Evolutionary conservation across 805 yeast genomes (phyloP), one percentile per base, ranked within the genome.

Genomic region (Hanseniaspora nectarophila): DNA sequence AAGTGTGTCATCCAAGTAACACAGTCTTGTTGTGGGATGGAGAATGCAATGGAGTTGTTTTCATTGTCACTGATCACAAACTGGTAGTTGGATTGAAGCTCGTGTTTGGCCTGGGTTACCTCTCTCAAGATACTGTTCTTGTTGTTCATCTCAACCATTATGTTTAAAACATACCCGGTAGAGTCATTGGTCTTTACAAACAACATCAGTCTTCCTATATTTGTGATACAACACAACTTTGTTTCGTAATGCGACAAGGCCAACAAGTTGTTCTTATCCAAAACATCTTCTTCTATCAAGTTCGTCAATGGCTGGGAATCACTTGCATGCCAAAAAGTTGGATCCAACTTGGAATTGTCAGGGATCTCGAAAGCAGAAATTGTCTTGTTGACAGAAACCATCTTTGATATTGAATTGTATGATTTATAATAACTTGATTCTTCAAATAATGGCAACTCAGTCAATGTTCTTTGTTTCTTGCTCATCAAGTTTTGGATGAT

Each of bases 131-230:
- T 73, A 16, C 78, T 67, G 13, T 76, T 75, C 0, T 77, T 70
- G 57, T 74, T 75, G 5, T 73, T 69, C 39, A 82, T 63, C 56
- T 72, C 73, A 33, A 84, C 70, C 54, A 81, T 87, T 16, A 73
- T 68, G 16, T 73, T 67, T 42, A 81, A 60, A 54, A 74, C 75
- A 33, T 69, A 70, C 7, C 66, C 21, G 18, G 69, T 20, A 67
- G 65, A 9, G 63, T 65, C 26, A 10, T 66, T 53, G 21, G 58
- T 59, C 57, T 67, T 65, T 1, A 58, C 61, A 55, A 83, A 77
- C 1, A 82, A 60, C 54, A 84, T 63, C 0, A 76, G 78, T 45
- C 89, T 69, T 1, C 88, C 90, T 60, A 73, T 73, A 1, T 78
- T 70, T 1, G 89, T 83, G 0, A 81, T 67, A 13, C 82, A 57